Conservation (phyloP, 2,329 filamentous ascomycete species). For the Shiraia sp. region DNA sequence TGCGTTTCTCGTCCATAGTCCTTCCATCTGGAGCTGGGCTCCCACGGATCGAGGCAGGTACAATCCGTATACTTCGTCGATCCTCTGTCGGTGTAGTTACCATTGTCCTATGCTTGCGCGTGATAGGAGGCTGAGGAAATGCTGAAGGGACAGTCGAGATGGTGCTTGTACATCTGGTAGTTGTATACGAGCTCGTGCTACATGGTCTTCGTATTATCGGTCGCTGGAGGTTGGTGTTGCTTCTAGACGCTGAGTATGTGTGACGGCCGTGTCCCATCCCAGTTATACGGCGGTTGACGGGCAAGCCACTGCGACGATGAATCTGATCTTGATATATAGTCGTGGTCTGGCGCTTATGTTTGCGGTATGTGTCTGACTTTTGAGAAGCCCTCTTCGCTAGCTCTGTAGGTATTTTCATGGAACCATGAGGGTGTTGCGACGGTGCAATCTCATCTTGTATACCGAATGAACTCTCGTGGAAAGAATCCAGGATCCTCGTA, state of each 20-base stretch:
- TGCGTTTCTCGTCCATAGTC: slow-evolving; percentile 46
- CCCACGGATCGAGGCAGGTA: slow-evolving; percentile 36
- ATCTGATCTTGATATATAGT: slow-evolving; percentile 31
- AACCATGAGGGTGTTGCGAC: slow-evolving; percentile 47
- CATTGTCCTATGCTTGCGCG: slow-evolving; percentile 26
- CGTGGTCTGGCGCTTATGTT: slow-evolving; percentile 28
- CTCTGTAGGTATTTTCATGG: slow-evolving; percentile 49
- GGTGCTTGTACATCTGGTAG: slow-evolving; percentile 45
- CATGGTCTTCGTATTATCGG: slow-evolving; percentile 28
- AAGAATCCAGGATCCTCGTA: slow-evolving; percentile 41
- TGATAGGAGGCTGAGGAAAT: slow-evolving; percentile 39
- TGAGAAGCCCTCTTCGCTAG: slow-evolving; percentile 43
- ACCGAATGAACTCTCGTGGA: slow-evolving; percentile 47
- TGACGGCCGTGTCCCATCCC: slow-evolving; percentile 37
- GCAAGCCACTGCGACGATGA: slow-evolving; percentile 28
- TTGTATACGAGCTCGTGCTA: slow-evolving; percentile 43
- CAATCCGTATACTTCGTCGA: slow-evolving; percentile 46
- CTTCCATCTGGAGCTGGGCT: slow-evolving; percentile 41
- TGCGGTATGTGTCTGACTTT: slow-evolving; percentile 32
- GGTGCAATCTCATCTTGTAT: slow-evolving; percentile 34
- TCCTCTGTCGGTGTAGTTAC: slow-evolving; percentile 39
- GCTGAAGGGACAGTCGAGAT: slow-evolving; percentile 45
- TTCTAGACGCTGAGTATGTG: slow-evolving; percentile 33
- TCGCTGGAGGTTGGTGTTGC: slow-evolving; percentile 26
- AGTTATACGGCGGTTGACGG: slow-evolving; percentile 36